Base-by-base conservation (phyloP, 306 rosid species). In the Trifolium fragiferum region DNA sequence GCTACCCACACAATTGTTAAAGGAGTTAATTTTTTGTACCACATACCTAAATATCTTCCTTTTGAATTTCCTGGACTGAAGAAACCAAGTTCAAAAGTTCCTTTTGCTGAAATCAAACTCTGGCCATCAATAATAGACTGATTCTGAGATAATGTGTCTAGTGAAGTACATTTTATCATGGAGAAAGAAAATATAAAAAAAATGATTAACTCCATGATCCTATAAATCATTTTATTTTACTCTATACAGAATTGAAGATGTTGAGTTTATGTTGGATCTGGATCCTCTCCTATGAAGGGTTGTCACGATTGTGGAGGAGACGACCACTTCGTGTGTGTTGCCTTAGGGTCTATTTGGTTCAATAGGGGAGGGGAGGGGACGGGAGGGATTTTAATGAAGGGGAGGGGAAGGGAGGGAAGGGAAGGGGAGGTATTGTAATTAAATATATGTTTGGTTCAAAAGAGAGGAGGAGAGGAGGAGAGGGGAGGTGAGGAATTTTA, bases 1-100 rank as follows among this genome's bases (percentile, higher is more conserved):
- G 78, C 81, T 15, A 76, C 84, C 84, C 78, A 81, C 1, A 69
- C 67, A 2, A 43, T 18, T 2, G 81, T 71, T 8, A 40, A 16
- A 1, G 84, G 81, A 6, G 66, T 54, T 7, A 64, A 40, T 6
- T 69, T 55, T 15, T n/a, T 76, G 44, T 54, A 81, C 81, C 84
- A 76, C 10, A 64, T 27, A 12, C 81, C 81, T 8, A 81, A 30
- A 64, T 81, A 81, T 55, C 60, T 61, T 3, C 41, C 44, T 20
- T 37, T 70, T 10, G 84, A 44, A 44, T 35, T 33, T 13, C 78
- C 81, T 21, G 59, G 69, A 67, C 78, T 64, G 49, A 70, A 76
- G 59, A 81, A 81, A 3, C 84, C 81, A 0, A 25, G 1, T 64
- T 76, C 84, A 12, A 62, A 81, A 8, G 23, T 30, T 37, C 79